Evolutionary conservation across 129 eudicot genomes (phyloP).

Genomic region (Saposhnikovia divaricata): DNA sequence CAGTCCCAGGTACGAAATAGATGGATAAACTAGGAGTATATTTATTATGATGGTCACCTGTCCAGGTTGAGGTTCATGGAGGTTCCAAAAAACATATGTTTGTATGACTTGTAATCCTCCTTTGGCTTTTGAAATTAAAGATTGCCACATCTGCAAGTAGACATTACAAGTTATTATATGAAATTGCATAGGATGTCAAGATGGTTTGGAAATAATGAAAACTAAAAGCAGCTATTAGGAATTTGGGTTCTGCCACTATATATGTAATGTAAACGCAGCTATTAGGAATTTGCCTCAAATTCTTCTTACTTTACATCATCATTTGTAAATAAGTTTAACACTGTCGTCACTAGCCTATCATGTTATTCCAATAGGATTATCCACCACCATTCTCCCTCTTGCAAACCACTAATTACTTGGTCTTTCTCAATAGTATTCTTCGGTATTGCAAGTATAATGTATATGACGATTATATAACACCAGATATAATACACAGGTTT

Average conservation of each 20-base stretch:
- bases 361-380: too few species aligned
- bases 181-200: neutral
- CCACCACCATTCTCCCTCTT: neutral
- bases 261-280: too few species aligned
- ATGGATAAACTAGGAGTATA: neutral
- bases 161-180: neutral
- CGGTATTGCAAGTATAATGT: neutral
- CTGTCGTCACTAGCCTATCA: neutral
- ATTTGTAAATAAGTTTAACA: neutral
- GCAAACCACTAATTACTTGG: neutral
- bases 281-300: too few species aligned
- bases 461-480: neutral
- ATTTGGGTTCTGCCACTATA: too few species aligned
- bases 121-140: conserved; percentile 77
- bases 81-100: conserved; percentile 90
- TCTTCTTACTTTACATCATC: neutral
- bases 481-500: neutral
- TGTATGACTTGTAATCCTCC: conserved; percentile 76
- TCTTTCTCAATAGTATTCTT: neutral
- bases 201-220: neutral
- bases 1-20: neutral
- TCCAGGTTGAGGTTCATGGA: conserved; percentile 87
- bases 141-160: conserved; percentile 80
- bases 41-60: conserved; percentile 32
- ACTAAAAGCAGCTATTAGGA: neutral